phyloP scores from a whole-genome alignment of 129 eudicot species.

The Tagetes patula region DNA sequence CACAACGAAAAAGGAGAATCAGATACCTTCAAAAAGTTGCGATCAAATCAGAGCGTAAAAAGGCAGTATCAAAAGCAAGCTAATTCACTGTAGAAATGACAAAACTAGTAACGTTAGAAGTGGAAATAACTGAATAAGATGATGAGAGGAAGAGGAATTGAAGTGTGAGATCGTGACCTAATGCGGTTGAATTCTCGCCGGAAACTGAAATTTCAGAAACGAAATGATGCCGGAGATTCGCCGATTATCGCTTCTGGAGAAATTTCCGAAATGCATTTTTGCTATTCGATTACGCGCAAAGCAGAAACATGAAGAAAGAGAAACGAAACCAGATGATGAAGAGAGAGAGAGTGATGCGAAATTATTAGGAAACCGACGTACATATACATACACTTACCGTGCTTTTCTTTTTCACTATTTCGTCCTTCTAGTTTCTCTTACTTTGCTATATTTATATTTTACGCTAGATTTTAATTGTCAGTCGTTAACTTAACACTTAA shows the following conservation, averaged over 20 bases:
- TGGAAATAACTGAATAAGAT: neutral
- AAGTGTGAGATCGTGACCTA: conserved; percentile 26
- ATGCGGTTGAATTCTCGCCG: conserved; percentile 14
- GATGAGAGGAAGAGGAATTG: conserved; percentile 1
- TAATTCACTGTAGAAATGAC: conserved; percentile 10
- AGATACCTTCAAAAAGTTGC: conserved; percentile 44
- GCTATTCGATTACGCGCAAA: conserved; percentile 18
- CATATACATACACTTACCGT: conserved; percentile 24
- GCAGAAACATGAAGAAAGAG: conserved; percentile 21
- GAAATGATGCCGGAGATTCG: conserved; percentile 41
- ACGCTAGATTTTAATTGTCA: too few relatives aligned
- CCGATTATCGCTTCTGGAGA: conserved; percentile 12
- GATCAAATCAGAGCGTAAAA: conserved; percentile 45
- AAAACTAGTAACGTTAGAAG: neutral
- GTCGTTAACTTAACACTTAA: too few relatives aligned
- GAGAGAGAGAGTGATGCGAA: conserved; percentile 19
- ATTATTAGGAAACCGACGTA: conserved; percentile 20
- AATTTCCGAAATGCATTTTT: neutral
- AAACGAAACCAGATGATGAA: conserved; percentile 29
- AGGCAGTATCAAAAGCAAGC: conserved; percentile 21
- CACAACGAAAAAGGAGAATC: conserved; percentile 34
- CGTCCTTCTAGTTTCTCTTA: conserved; percentile 23
- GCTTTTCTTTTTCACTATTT: conserved; percentile 4
- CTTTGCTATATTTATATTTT: neutral
- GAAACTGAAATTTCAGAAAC: conserved; percentile 45